Evolutionary conservation across 2,329 filamentous ascomycete species (phyloP).

Genomic region (Huntiella omanensis): DNA sequence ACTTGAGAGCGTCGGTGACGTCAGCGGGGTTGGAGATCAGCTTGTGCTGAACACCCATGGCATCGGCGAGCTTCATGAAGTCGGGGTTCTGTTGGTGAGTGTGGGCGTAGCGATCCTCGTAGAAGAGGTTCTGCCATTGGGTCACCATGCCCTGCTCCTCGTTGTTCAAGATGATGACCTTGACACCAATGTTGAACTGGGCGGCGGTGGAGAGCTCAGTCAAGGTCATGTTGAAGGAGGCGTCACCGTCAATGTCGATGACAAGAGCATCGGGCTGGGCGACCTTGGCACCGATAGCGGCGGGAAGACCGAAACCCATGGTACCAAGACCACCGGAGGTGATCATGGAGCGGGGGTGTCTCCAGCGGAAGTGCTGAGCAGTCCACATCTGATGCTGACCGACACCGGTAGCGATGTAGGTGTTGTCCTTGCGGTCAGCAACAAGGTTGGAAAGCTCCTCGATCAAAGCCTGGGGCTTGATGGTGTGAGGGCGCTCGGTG

Average conservation of each 20-base stretch:
- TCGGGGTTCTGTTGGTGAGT: slow-evolving; percentile 82
- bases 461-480: slow-evolving; percentile 89
- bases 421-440: slow-evolving; percentile 59
- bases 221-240: slow-evolving; percentile 97
- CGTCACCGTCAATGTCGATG: slow-evolving; percentile 91
- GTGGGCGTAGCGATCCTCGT: slow-evolving; percentile 72
- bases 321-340: slow-evolving; percentile 74
- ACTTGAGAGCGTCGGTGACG: slow-evolving; percentile 58
- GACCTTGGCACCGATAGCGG: slow-evolving; percentile 90
- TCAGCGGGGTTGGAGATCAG: slow-evolving; percentile 58
- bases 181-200: slow-evolving; percentile 93
- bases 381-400: slow-evolving; percentile 99
- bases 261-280: slow-evolving; percentile 59
- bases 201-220: slow-evolving; percentile 85
- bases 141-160: slow-evolving; percentile 95
- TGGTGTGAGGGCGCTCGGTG: slow-evolving; percentile 54
- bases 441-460: slow-evolving; percentile 78
- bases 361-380: slow-evolving; percentile 92
- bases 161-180: slow-evolving; percentile 89
- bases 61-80: slow-evolving; percentile 79
- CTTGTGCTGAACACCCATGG: slow-evolving; percentile 70
- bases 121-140: slow-evolving; percentile 91
- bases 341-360: slow-evolving; percentile 79
- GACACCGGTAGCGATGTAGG: slow-evolving; percentile 82
- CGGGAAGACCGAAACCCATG: slow-evolving; percentile 90